Conservation (phyloP, 202 grass and related monocot genomes). For the Saccharum hybrid region DNA sequence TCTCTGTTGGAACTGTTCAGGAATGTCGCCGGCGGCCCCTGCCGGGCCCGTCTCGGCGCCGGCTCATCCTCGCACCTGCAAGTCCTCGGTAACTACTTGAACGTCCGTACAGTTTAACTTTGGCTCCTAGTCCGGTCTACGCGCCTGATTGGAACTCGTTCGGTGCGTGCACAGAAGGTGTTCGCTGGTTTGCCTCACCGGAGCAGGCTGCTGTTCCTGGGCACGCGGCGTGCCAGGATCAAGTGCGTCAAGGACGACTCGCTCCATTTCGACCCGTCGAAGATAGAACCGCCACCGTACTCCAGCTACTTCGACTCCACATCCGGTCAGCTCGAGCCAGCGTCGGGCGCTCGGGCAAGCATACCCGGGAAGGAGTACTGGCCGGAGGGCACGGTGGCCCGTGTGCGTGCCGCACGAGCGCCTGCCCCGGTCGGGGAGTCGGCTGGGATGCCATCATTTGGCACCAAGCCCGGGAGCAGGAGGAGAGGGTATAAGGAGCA, state of each 20-base stretch:
- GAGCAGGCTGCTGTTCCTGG: constrained; percentile 23
- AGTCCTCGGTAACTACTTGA: constrained; percentile 25
- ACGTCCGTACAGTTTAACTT: background rate
- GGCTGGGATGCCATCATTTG: constrained; percentile 66
- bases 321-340: constrained; percentile 84
- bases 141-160: background rate
- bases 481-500: constrained; percentile 67
- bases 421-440: constrained; percentile 71
- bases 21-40: constrained; percentile 28
- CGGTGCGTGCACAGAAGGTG: constrained; percentile 38
- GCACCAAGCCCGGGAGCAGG: constrained; percentile 78
- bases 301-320: constrained; percentile 82
- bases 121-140: background rate
- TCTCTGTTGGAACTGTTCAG: constrained; percentile 15
- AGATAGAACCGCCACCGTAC: constrained; percentile 79
- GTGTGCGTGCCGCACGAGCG: constrained; percentile 71
- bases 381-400: constrained; percentile 85
- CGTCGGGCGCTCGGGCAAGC: constrained; percentile 77
- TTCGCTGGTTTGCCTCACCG: constrained; percentile 39
- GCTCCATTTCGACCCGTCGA: constrained; percentile 68
- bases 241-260: constrained; percentile 61
- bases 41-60: constrained; percentile 1
- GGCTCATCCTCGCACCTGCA: background rate
- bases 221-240: constrained; percentile 28
- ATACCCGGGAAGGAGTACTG: constrained; percentile 81